Conservation (phyloP, 2,329 filamentous ascomycete species). For the Neopestalotiopsis rosae region DNA sequence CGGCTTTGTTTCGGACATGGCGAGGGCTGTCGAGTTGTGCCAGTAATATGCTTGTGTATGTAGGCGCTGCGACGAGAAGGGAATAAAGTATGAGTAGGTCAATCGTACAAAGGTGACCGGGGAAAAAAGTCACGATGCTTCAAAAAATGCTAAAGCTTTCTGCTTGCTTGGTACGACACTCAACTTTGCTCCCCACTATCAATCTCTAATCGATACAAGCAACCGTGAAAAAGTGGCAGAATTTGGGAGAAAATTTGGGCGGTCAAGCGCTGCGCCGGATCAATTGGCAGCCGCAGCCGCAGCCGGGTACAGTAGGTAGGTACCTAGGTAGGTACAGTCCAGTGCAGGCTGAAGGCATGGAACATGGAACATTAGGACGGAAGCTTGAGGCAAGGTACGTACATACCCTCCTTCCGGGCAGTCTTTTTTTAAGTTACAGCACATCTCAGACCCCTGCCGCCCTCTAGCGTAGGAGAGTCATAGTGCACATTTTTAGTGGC, state of each 20-base stretch:
- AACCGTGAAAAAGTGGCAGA: constrained; percentile 23
- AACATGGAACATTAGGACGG: background rate
- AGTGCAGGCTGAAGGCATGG: too few relatives aligned
- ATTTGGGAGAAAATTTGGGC: constrained; percentile 26
- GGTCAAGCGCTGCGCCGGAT: constrained; percentile 17
- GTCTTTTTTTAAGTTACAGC: background rate
- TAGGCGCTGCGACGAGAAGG: background rate
- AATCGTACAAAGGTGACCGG: background rate
- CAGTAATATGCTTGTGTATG: background rate
- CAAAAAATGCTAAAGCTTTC: background rate
- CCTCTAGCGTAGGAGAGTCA: background rate
- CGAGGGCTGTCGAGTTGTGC: constrained; percentile 14
- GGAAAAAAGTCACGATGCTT: background rate
- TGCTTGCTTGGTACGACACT: background rate
- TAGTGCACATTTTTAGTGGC: constrained; percentile 1
- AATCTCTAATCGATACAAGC: constrained; percentile 12
- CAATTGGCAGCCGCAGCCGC: constrained; percentile 2
- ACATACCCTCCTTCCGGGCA: background rate
- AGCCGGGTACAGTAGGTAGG: too few relatives aligned
- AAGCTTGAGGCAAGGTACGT: background rate
- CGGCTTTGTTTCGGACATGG: constrained; percentile 41
- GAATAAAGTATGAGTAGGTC: background rate
- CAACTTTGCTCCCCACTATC: constrained; percentile 12
- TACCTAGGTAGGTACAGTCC: too few relatives aligned
- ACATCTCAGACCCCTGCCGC: background rate